Evolutionary conservation across 1,284 basidiomycete species (phyloP), one percentile per base, ranked within the genome.

Genomic region (Leccinum ponderosum): DNA sequence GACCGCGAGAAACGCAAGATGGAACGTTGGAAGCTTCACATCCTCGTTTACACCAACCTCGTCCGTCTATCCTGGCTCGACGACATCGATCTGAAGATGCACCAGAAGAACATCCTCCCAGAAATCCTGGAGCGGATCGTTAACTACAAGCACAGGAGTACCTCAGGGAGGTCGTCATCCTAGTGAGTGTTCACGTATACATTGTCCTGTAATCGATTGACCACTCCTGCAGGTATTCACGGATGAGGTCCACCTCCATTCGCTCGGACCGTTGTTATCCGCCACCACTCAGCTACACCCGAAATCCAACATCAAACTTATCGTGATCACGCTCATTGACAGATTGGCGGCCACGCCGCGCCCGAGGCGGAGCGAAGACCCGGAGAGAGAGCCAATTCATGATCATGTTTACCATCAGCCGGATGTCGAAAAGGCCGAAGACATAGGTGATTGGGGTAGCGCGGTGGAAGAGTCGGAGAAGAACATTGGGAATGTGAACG

Each of bases 121-220:
- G 91, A 90, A 61, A 87, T 98, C 58, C 77, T 98, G 54, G 94
- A 98, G 77, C 95, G 97, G 76, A 91, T 97, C 53, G 95, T 98
- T 64, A 95, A 90, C 71, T 98, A 95, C 79, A 96, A 96, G 96
- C 95, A 0, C 96, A 98, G 75, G 95, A 98, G 72, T 98, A 98
- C 75, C 78, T 98, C 48, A 98, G 97, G 95, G 95, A 98, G 76
- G 95, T 97, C 6, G 94, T 98, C 64, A 98, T 98, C 66, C 95
- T 97, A 81, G 93, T 91, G 61, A 35, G 80, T 67, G 63, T 42
- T 53, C 56, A 27, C n/a, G 8, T 14, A 31, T 31, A 31, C 31
- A 31, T 31, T 31, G 31, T 31, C 6, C 15, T 52, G n/a, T 5
- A 17, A 14, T 12, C 14, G 20, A 14, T 25, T 27, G 20, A 25